Base-by-base conservation (phyloP, 192 early-diverging fungal species). In the Gaertneriomyces semiglobifer region DNA sequence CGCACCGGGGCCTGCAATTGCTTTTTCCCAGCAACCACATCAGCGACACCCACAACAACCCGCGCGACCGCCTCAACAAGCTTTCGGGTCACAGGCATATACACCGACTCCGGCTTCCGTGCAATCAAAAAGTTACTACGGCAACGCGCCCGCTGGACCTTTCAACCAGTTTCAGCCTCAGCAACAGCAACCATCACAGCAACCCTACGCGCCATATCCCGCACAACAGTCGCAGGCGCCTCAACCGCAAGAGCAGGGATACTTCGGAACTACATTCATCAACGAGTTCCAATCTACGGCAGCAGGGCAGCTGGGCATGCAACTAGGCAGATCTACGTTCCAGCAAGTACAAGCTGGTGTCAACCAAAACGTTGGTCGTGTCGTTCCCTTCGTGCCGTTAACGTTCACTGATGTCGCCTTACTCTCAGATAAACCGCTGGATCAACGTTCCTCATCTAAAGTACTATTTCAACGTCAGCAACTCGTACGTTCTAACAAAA, bases 381-480 rank as follows among this genome's bases (percentile, higher is more conserved):
- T 62, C 38, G 33, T 2, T 2, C 25, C 25, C 2, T 33, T 33
- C 25, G 25, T 33, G 25, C 25, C 25, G 25, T 0, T 33, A 0
- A 33, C 1, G 25, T 33, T 33, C 25, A 20, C 62, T 78, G 16
- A 60, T 39, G 20, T 7, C 71, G 25, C 14, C 65, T 19, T 19
- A 39, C 63, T 58, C 45, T 6, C 64, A 92, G 91, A 77, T 95
- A 54, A 86, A 84, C 53, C 81, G 86, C 64, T 95, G 90, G 77
- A 81, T 98, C 46, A 92, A 93, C 72, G 74, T 93, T 68, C 73
- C 84, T n/a, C 89, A 90, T 68, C 73, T 95, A 18, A 90, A 92
- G 73, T 89, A 91, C 66, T 96, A 95, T 74, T 98, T 96, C 74
- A 92, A 94, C 68, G 96, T 98, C 39, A 90, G 88, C 72, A 98